Percentiles rank a stretch among this genome's conserved stretches.
Evolutionary conservation across 176 grass and related monocot genomes (phyloP).

Genomic region (sorghum (Sorghum bicolor)): DNA sequence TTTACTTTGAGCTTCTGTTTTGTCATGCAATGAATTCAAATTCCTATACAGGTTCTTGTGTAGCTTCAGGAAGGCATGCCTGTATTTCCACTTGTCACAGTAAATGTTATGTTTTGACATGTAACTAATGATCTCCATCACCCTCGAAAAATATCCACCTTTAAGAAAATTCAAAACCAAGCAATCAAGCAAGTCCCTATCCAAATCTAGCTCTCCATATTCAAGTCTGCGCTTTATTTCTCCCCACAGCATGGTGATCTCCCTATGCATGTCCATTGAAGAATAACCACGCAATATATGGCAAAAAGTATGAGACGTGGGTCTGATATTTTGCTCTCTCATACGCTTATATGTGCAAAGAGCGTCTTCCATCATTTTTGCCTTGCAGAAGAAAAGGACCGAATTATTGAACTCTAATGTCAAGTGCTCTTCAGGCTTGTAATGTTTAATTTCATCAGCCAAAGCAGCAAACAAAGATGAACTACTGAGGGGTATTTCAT

Average conservation of each 20-base stretch:
- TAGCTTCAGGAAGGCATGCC: conserved; percentile 60
- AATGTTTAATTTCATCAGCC: conserved; percentile 46
- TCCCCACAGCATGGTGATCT: conserved; percentile 85
- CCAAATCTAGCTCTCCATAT: conserved; percentile 39
- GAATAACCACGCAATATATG: conserved; percentile 76
- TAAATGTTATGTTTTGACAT: conserved; percentile 66
- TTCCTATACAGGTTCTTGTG: conserved; percentile 78
- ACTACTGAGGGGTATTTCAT: conserved; percentile 32
- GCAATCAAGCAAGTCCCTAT: conserved; percentile 72
- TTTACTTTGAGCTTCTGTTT: conserved; percentile 71
- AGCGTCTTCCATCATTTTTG: conserved; percentile 96
- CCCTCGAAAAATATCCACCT: conserved; percentile 85
- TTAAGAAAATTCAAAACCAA: conserved; percentile 78
- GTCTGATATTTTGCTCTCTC: conserved; percentile 69
- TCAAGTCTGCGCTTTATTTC: conserved; percentile 77
- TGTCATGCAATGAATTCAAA: conserved; percentile 58
- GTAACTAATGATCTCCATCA: conserved; percentile 69
- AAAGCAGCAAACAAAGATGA: conserved; percentile 59
- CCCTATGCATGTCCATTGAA: conserved; percentile 63
- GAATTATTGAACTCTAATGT: conserved; percentile 74
- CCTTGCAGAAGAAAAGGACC: conserved; percentile 84
- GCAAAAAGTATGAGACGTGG: conserved; percentile 62
- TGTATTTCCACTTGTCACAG: conserved; percentile 84
- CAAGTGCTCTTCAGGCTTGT: conserved; percentile 34
- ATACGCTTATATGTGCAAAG: conserved; percentile 73